Conservation (phyloP, 331 rosid genomes). For the Pyracantha coccinea region DNA sequence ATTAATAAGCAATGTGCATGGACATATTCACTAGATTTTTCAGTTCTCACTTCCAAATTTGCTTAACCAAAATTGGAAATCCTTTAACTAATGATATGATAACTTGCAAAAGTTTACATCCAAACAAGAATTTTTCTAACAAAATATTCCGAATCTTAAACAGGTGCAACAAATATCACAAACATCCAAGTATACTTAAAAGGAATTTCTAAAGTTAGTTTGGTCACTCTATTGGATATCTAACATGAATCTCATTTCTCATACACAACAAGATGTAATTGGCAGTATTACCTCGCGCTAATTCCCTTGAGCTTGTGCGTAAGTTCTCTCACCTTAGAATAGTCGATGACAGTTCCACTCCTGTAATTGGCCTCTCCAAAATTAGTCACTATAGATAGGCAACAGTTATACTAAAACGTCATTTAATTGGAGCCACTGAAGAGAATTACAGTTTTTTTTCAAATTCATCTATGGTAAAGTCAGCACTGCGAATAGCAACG, state of each 20-base stretch:
- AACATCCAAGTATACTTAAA: not conserved
- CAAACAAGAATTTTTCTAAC: not conserved
- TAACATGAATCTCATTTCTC: not conserved
- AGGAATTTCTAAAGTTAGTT: not conserved
- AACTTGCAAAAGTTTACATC: not conserved
- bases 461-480: not conserved
- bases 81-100: no score
- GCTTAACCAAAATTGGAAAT: no score
- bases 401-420: not conserved
- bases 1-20: not conserved
- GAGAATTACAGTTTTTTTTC: not conserved
- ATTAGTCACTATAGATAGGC: not conserved
- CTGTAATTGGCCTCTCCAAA: not conserved
- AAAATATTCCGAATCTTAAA: not conserved
- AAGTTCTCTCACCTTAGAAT: not conserved
- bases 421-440: not conserved
- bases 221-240: not conserved
- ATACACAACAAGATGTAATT: not conserved
- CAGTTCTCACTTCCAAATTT: no score
- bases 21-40: no score
- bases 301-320: conserved; percentile 3
- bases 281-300: conserved; percentile 3
- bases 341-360: not conserved
- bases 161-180: not conserved
- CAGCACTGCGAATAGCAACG: not conserved